Conservation (phyloP, 805 yeast species). For the Cyberlindnera sargentensis region DNA sequence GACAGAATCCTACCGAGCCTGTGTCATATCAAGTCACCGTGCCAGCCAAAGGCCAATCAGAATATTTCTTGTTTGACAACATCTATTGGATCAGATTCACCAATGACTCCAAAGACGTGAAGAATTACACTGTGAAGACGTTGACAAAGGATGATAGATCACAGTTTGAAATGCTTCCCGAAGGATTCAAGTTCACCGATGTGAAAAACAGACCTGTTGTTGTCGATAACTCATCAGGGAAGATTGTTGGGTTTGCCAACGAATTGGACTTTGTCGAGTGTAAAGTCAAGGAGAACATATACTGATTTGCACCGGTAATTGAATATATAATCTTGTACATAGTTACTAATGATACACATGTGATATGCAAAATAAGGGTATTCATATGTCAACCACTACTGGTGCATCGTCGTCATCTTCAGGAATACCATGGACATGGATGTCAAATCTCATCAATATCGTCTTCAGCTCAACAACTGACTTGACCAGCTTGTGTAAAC, state of each 20-base stretch:
- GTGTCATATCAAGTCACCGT: constrained; percentile 3
- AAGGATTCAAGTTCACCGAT: constrained; percentile 11
- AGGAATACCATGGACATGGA: constrained; percentile 10
- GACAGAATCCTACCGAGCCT: constrained; percentile 15
- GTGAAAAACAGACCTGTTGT: constrained; percentile 16
- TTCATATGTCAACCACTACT: constrained; percentile 15
- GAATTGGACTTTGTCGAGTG: constrained; percentile 5
- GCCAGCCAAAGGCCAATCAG: constrained; percentile 19
- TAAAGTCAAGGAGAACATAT: constrained; percentile 19
- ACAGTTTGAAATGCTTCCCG: constrained; percentile 4
- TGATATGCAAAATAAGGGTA: background rate
- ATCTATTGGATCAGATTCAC: constrained; percentile 30
- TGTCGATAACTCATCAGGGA: constrained; percentile 6
- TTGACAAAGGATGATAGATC: constrained; percentile 8
- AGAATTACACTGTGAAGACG: constrained; percentile 13
- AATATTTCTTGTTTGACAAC: constrained; percentile 33
- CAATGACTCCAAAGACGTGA: constrained; percentile 4
- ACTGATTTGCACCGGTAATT: background rate
- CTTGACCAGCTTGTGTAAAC: constrained; percentile 13
- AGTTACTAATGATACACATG: background rate
- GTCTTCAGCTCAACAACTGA: constrained; percentile 9
- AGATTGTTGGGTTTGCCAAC: constrained; percentile 12
- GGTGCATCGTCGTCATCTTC: constrained; percentile 23
- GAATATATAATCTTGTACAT: background rate
- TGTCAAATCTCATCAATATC: constrained; percentile 13